A percentile compares a stretch with the other conserved stretches of the same genome.
Evolutionary conservation across 106 monocot genomes (phyloP).

Genomic region (Allium cepa): DNA sequence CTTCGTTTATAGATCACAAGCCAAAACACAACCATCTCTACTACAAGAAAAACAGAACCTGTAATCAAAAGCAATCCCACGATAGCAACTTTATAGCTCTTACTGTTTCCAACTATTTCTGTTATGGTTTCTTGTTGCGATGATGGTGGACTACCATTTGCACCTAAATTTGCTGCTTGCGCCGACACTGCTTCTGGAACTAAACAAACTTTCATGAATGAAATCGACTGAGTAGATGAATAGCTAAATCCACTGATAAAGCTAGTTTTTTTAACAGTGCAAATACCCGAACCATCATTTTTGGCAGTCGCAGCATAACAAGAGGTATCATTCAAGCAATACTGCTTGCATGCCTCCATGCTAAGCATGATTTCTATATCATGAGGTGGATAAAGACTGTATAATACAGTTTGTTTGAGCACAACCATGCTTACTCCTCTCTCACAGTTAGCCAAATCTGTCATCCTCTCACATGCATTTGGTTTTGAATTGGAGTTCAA

Average conservation of each 20-base stretch:
- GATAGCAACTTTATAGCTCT: conserved; percentile 14
- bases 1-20: conserved; percentile 26
- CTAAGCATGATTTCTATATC: conserved; percentile 27
- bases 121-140: neutral
- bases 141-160: neutral
- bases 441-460: conserved; percentile 28
- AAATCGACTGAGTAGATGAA: conserved; percentile 20
- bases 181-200: conserved; percentile 35
- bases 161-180: conserved; percentile 13
- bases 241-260: conserved; percentile 33
- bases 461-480: conserved; percentile 19
- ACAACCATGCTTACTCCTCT: conserved; percentile 10
- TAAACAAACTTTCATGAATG: conserved; percentile 38
- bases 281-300: conserved; percentile 37
- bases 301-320: conserved; percentile 29
- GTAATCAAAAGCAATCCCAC: conserved; percentile 30
- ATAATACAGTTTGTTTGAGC: conserved; percentile 21
- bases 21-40: conserved; percentile 30
- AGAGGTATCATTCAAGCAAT: conserved; percentile 31
- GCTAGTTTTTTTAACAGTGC: conserved; percentile 28
- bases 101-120: conserved; percentile 2
- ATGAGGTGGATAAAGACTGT: conserved; percentile 46
- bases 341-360: conserved; percentile 17
- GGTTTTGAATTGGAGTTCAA: conserved; percentile 13
- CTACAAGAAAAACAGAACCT: conserved; percentile 21